Evolutionary conservation across 805 yeast species (phyloP).

Genomic region (Isabelozyma heimii): DNA sequence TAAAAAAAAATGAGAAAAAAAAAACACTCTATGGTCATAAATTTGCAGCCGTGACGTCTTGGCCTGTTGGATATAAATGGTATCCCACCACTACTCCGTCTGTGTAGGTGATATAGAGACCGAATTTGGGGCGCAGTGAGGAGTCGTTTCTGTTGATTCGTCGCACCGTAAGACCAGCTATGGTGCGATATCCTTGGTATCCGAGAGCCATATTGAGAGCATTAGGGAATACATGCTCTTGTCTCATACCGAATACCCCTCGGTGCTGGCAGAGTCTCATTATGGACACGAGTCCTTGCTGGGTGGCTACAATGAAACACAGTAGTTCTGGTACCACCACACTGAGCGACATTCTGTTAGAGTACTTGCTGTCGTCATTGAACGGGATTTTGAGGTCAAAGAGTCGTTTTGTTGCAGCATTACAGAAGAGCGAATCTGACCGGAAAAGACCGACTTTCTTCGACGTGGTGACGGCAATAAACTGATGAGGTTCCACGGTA

Average conservation of each 20-base stretch:
- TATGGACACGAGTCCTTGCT: conserved; percentile 35
- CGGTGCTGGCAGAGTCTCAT: conserved; percentile 34
- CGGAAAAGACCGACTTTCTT: conserved; percentile 44
- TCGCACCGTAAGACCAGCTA: conserved; percentile 24
- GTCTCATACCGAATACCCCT: conserved; percentile 41
- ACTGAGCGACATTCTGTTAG: conserved; percentile 36
- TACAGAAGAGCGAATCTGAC: conserved; percentile 45
- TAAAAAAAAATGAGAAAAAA: conserved; percentile 6
- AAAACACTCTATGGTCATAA: conserved; percentile 7
- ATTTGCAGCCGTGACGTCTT: conserved; percentile 2
- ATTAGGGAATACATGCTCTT: conserved; percentile 41
- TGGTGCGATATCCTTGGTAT: conserved; percentile 25
- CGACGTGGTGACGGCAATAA: conserved; percentile 42
- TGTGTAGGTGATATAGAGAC: conserved; percentile 26
- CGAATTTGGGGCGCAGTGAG: not conserved
- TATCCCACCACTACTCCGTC: conserved; percentile 30
- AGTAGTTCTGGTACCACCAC: conserved; percentile 33
- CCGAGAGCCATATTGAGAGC: conserved; percentile 24
- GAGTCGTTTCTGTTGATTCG: not conserved
- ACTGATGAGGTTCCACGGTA: conserved; percentile 1
- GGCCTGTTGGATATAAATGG: conserved; percentile 9
- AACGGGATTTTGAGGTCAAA: conserved; percentile 37
- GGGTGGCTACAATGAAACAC: conserved; percentile 32
- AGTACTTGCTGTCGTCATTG: conserved; percentile 31
- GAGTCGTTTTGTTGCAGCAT: conserved; percentile 42